Evolutionary conservation across 306 rosid genomes (phyloP).

Genomic region (Alnus glutinosa): DNA sequence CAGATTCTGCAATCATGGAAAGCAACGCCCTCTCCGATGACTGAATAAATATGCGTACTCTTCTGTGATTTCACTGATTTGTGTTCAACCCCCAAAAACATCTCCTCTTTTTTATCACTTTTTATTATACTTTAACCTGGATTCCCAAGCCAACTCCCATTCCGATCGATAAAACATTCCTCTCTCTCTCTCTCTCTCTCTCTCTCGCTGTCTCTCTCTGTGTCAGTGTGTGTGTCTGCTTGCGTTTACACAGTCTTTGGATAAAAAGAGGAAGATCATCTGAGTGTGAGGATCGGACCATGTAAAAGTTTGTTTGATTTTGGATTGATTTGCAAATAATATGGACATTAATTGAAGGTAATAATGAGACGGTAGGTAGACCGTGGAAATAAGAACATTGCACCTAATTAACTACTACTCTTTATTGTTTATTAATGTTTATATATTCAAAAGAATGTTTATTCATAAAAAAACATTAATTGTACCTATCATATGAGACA

Average conservation of each 20-base stretch:
- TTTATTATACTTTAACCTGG: not conserved
- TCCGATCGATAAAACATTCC: not conserved
- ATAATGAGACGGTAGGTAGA: too few species aligned
- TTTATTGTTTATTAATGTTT: too few species aligned
- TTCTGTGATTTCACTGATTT: not conserved
- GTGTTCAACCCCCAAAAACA: not conserved
- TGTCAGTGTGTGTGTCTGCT: not conserved
- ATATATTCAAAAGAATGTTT: too few species aligned
- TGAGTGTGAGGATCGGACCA: not conserved
- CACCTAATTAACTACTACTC: too few species aligned
- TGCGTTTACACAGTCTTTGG: not conserved
- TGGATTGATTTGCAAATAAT: not conserved
- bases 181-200: not conserved
- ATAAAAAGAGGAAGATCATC: not conserved
- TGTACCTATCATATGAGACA: too few species aligned
- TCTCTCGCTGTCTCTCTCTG: not conserved
- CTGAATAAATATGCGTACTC: not conserved
- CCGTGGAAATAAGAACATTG: not conserved
- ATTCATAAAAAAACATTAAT: too few species aligned
- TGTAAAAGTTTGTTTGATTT: not conserved
- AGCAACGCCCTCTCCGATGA: conserved; percentile 11
- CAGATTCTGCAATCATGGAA: conserved; percentile 12
- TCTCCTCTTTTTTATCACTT: not conserved
- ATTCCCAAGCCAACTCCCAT: not conserved
- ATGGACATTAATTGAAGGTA: too few species aligned